Evolutionary conservation across 2,329 filamentous ascomycete species (phyloP).

Genomic region (Colletotrichum navitas): DNA sequence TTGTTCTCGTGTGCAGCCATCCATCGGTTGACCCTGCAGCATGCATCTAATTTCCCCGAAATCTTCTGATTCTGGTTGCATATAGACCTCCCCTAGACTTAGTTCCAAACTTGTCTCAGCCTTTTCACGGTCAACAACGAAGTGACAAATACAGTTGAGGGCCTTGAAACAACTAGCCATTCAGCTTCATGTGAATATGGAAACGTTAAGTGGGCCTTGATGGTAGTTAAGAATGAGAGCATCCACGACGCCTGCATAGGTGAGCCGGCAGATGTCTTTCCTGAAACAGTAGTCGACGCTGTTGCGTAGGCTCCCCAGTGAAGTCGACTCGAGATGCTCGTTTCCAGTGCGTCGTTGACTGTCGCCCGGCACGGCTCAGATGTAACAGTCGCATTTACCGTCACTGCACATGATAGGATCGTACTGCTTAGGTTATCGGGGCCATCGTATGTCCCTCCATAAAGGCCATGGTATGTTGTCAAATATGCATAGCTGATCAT

Average conservation of each 20-base stretch:
- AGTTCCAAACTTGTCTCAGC: no score
- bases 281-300: no score
- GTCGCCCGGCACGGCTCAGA: no score
- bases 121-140: no score
- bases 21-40: neutral
- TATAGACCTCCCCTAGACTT: neutral
- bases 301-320: no score
- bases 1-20: neutral
- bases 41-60: neutral
- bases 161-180: neutral
- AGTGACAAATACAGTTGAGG: neutral
- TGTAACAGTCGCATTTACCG: neutral
- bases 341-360: no score
- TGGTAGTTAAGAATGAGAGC: no score
- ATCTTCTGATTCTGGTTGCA: neutral
- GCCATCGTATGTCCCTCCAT: neutral
- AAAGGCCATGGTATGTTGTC: slow-evolving; percentile 21
- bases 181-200: neutral
- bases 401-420: slow-evolving; percentile 12
- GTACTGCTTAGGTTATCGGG: neutral
- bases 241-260: no score
- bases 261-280: no score
- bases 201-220: neutral
- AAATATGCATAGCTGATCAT: slow-evolving; percentile 9
- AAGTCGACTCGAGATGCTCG: no score